Base-by-base conservation (phyloP, 1,139 yeast species). In the Geotrichum bryndzae region DNA sequence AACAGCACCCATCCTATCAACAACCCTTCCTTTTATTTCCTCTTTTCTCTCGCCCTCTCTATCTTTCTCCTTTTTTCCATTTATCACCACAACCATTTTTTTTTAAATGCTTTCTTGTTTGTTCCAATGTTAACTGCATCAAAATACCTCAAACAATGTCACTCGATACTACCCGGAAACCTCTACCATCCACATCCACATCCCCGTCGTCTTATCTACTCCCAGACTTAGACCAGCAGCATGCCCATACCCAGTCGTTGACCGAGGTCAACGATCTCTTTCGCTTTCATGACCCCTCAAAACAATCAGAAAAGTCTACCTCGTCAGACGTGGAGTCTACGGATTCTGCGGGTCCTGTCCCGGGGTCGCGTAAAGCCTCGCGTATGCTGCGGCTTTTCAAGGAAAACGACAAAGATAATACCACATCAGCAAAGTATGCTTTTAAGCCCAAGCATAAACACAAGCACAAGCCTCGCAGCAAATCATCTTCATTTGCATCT, bases 341-440 rank as follows among this genome's bases (percentile, higher is more conserved):
- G 23, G 52, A 29, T n/a, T 35, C 23, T 41, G 63, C 57, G 18
- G 58, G 48, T 15, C 45, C 57, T 2, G 51, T 55, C 46, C 68
- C 71, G 7, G 67, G 76, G 23, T 73, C 80, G n/a, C 75, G 85
- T 60, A 82, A 82, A 69, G 85, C 85, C 3, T 82, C 85, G 33
- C 74, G 79, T 57, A 79, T 84, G n/a, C 70, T 82, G 50, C 72
- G 83, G 27, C 72, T 82, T 25, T 82, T 82, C 67, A 74, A 78
- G 60, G 78, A 74, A 56, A 70, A 76, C 61, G 76, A 74, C 51
- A 58, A 57, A 51, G 61, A 41, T 41, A 41, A 41, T 15, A 41
- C 48, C 22, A 41, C 48, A 15, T 41, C 48, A 15, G 18, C 48
- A n/a, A 41, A 41, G 48, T 41, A 41, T 41, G 48, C 48, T n/a